These are phyloP conservation scores for Recurvomyces mirabilis DNA, from an alignment of 495 filamentous ascomycete species.

Conservation along the genomic window DNA sequence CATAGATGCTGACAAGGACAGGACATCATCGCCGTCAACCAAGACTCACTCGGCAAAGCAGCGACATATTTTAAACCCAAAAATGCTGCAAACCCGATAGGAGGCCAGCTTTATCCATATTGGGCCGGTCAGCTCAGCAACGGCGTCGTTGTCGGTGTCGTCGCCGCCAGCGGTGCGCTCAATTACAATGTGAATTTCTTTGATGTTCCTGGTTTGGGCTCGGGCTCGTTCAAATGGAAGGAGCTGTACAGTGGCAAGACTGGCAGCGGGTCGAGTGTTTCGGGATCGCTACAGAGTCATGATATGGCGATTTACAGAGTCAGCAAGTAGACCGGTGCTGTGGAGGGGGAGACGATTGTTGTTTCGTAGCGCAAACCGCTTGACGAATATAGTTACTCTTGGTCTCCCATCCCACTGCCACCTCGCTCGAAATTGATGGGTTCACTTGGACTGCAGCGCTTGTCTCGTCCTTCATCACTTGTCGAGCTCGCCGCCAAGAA, in stretches of 20 bases:
- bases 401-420: too few species aligned
- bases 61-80: background rate
- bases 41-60: background rate
- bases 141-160: background rate
- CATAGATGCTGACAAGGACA: background rate
- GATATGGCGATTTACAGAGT: background rate
- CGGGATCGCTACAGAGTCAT: background rate
- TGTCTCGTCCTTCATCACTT: too few species aligned
- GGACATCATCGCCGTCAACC: background rate
- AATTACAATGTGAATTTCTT: background rate
- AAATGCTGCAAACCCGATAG: background rate
- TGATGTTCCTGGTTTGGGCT: background rate
- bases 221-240: background rate
- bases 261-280: background rate
- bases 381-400: too few species aligned
- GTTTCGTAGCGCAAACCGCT: too few species aligned
- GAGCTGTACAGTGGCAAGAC: background rate
- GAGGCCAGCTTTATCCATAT: background rate
- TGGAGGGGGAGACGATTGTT: too few species aligned
- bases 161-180: background rate
- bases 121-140: background rate
- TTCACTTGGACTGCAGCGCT: too few species aligned
- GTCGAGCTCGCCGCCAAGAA: too few species aligned
- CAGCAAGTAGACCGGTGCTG: background rate
- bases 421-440: too few species aligned